Evolutionary conservation across 2,329 filamentous ascomycete species (phyloP).

Genomic region (Aspergillus tanneri): DNA sequence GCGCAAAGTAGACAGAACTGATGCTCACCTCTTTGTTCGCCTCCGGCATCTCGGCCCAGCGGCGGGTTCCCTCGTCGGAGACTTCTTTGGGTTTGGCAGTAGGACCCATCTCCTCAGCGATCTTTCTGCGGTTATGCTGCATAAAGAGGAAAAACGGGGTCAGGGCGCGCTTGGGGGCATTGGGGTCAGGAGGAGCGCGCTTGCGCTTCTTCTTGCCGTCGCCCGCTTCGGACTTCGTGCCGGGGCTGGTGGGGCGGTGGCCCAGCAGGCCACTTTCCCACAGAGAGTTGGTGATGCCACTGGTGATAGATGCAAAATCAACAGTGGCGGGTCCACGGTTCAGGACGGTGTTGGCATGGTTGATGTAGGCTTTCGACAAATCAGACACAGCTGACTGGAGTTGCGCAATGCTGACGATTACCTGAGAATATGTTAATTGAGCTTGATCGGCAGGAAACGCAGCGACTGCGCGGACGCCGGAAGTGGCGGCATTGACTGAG

Average conservation of each 20-base stretch:
- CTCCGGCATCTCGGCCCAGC: constrained; percentile 77
- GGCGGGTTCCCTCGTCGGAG: constrained; percentile 78
- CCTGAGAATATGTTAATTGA: constrained; percentile 51
- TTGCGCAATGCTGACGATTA: constrained; percentile 73
- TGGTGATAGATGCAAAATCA: constrained; percentile 49
- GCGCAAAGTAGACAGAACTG: background rate
- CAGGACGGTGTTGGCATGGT: constrained; percentile 82
- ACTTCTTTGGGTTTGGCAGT: constrained; percentile 80
- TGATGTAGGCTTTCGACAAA: constrained; percentile 79
- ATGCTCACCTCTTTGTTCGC: constrained; percentile 65
- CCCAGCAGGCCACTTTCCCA: constrained; percentile 46
- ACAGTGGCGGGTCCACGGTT: constrained; percentile 57
- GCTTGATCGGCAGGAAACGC: constrained; percentile 2
- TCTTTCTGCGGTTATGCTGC: constrained; percentile 79
- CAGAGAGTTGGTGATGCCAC: constrained; percentile 45
- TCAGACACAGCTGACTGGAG: constrained; percentile 77
- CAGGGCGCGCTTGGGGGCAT: constrained; percentile 88
- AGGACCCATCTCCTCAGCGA: constrained; percentile 74
- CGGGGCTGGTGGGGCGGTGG: constrained; percentile 37
- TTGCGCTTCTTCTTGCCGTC: constrained; percentile 89
- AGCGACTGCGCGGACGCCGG: constrained; percentile 6
- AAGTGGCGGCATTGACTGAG: constrained; percentile 11
- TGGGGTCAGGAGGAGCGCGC: constrained; percentile 83
- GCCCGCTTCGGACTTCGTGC: constrained; percentile 49
- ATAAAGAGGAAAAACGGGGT: constrained; percentile 96